Percentiles rank a stretch among this genome's conserved stretches.
Conservation (phyloP, 169 alveolate genomes). For the Plasmodium vivax region DNA sequence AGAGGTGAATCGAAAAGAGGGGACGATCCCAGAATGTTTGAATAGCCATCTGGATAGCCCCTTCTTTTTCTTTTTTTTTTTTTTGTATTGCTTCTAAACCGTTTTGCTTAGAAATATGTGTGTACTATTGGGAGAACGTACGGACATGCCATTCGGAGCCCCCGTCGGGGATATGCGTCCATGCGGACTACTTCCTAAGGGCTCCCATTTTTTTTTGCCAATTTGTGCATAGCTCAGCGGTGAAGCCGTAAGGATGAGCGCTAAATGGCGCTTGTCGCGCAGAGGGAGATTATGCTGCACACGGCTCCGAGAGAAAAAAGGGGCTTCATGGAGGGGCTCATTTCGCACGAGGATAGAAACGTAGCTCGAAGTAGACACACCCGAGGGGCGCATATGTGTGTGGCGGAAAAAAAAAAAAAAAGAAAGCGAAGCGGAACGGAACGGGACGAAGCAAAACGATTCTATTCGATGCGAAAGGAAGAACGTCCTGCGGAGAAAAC, state of each 20-base stretch:
- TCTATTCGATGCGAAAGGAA: not conserved
- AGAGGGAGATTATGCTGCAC: not conserved
- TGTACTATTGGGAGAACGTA: not conserved
- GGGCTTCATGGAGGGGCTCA: not conserved
- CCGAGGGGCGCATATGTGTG: not conserved
- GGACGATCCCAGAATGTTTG: not conserved
- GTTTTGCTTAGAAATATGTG: not conserved
- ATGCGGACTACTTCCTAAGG: not conserved
- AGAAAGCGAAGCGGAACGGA: not conserved
- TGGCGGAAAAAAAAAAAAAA: not conserved
- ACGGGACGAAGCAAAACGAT: not conserved
- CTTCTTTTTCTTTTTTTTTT: not conserved
- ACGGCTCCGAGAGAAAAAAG: not conserved
- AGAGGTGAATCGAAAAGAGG: not conserved
- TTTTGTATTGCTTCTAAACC: not conserved
- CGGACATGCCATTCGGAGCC: not conserved
- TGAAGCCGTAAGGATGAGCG: not conserved
- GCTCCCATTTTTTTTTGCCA: not conserved
- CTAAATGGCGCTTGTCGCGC: not conserved
- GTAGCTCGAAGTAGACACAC: conserved; percentile 2
- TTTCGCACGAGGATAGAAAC: not conserved
- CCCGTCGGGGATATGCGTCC: not conserved
- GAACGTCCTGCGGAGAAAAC: not conserved
- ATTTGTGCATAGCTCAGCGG: not conserved
- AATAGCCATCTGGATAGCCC: not conserved